Evolutionary conservation across 2,329 filamentous ascomycete genomes (phyloP).

Genomic region (Apiospora phragmitis): DNA sequence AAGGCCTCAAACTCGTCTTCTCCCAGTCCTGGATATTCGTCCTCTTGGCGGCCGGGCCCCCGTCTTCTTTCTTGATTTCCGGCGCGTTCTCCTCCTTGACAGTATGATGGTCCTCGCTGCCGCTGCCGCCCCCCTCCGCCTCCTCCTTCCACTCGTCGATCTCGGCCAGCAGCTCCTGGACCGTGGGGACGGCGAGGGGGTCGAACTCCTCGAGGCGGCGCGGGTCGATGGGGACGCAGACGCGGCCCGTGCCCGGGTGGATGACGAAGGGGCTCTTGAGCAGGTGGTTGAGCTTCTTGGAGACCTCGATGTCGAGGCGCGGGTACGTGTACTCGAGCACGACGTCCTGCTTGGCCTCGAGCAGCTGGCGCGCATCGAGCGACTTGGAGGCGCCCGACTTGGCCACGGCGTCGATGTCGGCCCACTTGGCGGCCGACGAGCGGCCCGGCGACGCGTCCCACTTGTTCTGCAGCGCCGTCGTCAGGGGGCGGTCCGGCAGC

Average conservation of each 20-base stretch:
- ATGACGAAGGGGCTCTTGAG: slow-evolving; percentile 96
- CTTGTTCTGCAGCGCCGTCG: slow-evolving; percentile 79
- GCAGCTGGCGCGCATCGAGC: slow-evolving; percentile 72
- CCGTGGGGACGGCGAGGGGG: slow-evolving; percentile 84
- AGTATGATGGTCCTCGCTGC: slow-evolving; percentile 36
- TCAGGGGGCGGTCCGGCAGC: slow-evolving; percentile 77
- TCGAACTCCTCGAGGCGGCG: slow-evolving; percentile 77
- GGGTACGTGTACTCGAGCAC: slow-evolving; percentile 98
- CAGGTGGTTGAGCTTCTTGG: slow-evolving; percentile 97
- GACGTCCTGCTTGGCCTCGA: slow-evolving; percentile 93
- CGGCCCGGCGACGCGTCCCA: slow-evolving; percentile 85
- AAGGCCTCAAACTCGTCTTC: slow-evolving; percentile 93
- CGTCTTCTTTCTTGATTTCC: slow-evolving; percentile 32
- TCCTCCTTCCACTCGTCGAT: slow-evolving; percentile 76
- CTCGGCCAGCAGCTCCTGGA: slow-evolving; percentile 77
- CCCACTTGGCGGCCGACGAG: slow-evolving; percentile 81
- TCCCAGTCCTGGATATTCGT: slow-evolving; percentile 81
- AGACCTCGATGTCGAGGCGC: slow-evolving; percentile 93
- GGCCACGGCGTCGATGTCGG: slow-evolving; percentile 86
- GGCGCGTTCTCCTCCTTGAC: slow-evolving; percentile 29
- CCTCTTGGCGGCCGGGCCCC: slow-evolving; percentile 20
- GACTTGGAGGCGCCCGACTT: slow-evolving; percentile 71
- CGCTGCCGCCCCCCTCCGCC: too few relatives aligned
- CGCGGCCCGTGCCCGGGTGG: slow-evolving; percentile 88
- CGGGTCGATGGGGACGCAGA: slow-evolving; percentile 93